Conservation (phyloP, 2,329 filamentous ascomycete genomes). For the Hirsutella rhossiliensis region DNA sequence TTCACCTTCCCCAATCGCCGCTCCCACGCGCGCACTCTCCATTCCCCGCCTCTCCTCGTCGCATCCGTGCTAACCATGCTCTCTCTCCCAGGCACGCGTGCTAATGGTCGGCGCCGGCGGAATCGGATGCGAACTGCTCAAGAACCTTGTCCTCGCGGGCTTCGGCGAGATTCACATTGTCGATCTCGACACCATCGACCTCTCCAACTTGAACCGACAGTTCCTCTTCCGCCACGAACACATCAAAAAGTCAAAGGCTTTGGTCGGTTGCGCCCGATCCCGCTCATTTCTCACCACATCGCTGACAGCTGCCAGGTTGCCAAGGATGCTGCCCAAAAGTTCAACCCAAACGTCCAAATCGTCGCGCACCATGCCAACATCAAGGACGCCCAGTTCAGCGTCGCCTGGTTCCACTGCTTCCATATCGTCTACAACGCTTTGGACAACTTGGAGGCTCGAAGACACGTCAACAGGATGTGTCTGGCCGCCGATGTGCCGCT, state of each 20-base stretch:
- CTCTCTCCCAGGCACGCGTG: constrained; percentile 54
- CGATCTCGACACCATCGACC: constrained; percentile 94
- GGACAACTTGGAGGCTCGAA: constrained; percentile 85
- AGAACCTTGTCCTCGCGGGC: constrained; percentile 85
- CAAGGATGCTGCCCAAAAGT: constrained; percentile 78
- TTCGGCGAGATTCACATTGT: constrained; percentile 92
- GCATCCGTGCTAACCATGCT: neutral
- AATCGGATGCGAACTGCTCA: constrained; percentile 94
- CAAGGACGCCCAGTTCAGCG: constrained; percentile 75
- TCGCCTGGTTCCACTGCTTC: constrained; percentile 80
- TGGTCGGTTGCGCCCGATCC: constrained; percentile 44
- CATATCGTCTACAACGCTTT: constrained; percentile 89
- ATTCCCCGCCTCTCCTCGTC: neutral
- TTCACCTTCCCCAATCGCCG: neutral
- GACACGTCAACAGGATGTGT: constrained; percentile 97
- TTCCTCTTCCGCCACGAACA: constrained; percentile 95
- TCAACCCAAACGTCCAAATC: constrained; percentile 81
- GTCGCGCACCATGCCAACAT: constrained; percentile 90
- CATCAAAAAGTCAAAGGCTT: constrained; percentile 92
- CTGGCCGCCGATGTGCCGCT: constrained; percentile 80
- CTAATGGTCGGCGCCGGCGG: constrained; percentile 93
- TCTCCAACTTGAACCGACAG: constrained; percentile 94
- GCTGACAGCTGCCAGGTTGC: constrained; percentile 51
- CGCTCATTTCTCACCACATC: neutral
- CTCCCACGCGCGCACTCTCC: neutral